Evolutionary conservation across 169 alveolate species (phyloP), one percentile per base, ranked within the genome.

Genomic region (Plasmodium gonderi): DNA sequence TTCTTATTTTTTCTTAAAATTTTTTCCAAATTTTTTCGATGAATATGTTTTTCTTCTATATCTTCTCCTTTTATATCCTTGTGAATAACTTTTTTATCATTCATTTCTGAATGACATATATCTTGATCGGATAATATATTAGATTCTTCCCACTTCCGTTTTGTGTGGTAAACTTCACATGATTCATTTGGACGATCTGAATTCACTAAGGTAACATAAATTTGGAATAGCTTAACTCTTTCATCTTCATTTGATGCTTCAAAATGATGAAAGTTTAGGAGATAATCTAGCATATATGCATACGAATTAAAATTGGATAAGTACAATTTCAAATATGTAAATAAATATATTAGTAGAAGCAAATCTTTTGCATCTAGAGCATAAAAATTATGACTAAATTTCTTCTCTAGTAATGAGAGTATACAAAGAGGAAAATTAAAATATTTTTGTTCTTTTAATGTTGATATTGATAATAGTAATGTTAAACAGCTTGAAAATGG

Each of bases 351-450:
- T 45, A 89, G 79, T 26, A 89, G 47, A 17, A 89, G 69, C 23
- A 89, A 68, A 64, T 89, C 94, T 67, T 45, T 77, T 9, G 11
- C 45, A 60, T 89, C 90, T 23, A 89, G 80, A 2, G 81, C 23
- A 45, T 89, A 89, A 75, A 89, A 89, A 14, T 89, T 77, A 3
- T 64, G 33, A 76, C 20, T 44, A 38, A 89, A 89, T 8, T 64
- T 40, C 33, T 89, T 89, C 51, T 89, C 94, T 79, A 89, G 36
- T 11, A 68, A 20, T 54, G 94, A 76, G 33, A 89, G 51, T 14
- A 89, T 14, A n/a, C 94, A 89, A 26, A 89, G 69, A 17, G 94
- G 94, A 49, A 89, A 89, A n/a, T 76, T 76, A 60, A 77, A 89
- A 89, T 36, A 14, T 29, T 14, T 11, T 42, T 76, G 60, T 64